Conservation (phyloP, 805 yeast genomes). For the Saccharomyces paradoxus region DNA sequence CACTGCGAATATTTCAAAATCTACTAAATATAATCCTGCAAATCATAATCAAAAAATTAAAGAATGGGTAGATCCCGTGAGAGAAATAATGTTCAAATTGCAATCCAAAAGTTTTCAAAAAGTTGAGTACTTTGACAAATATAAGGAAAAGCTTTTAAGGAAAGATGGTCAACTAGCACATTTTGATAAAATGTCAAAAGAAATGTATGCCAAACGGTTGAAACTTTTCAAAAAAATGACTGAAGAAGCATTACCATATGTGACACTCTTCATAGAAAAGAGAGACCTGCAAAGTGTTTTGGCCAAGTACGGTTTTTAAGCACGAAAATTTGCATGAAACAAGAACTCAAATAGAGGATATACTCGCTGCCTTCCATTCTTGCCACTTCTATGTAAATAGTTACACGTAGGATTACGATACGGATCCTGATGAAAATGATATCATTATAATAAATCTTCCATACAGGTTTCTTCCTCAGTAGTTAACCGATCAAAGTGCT, state of each 20-base stretch:
- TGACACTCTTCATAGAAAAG: constrained; percentile 13
- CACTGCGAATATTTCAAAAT: not conserved
- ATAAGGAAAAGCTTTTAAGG: constrained; percentile 13
- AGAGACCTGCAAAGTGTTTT: constrained; percentile 12
- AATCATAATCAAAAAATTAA: not conserved
- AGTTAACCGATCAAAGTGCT: not conserved
- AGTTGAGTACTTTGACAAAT: constrained; percentile 10
- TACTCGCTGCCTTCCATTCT: not conserved
- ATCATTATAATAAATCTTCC: not conserved
- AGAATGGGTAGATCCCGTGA: constrained; percentile 26
- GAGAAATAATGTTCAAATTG: constrained; percentile 9
- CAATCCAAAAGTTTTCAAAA: constrained; percentile 5
- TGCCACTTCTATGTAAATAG: not conserved
- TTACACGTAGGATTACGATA: not conserved
- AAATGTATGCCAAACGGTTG: constrained; percentile 20
- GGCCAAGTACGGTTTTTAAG: constrained; percentile 12
- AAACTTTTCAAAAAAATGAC: constrained; percentile 15
- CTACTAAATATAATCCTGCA: not conserved
- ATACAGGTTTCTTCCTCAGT: not conserved
- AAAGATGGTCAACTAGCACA: constrained; percentile 11
- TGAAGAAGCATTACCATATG: constrained; percentile 14
- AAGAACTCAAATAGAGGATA: not conserved
- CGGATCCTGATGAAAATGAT: not conserved
- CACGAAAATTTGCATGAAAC: not conserved
- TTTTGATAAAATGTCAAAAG: constrained; percentile 14